Conservation (phyloP, 2,329 filamentous ascomycete species). For the Esteya vermicola region DNA sequence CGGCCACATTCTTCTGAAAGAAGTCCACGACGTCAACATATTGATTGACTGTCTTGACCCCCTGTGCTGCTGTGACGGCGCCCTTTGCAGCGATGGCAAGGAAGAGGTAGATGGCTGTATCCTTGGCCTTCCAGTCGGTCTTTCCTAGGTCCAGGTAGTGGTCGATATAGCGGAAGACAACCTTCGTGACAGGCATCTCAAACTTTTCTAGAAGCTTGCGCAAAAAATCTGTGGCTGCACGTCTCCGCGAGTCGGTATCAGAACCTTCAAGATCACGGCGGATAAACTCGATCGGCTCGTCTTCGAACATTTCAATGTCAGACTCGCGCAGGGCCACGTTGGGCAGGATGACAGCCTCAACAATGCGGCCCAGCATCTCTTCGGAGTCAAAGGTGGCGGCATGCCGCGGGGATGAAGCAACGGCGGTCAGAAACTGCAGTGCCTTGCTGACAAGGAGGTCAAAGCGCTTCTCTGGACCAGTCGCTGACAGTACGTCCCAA, state of each 20-base stretch:
- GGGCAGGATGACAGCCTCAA: conserved; percentile 89
- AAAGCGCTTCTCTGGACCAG: conserved; percentile 80
- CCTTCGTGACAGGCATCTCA: conserved; percentile 66
- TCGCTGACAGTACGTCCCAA: conserved; percentile 80
- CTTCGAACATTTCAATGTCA: conserved; percentile 91
- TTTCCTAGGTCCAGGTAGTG: conserved; percentile 73
- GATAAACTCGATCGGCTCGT: conserved; percentile 98
- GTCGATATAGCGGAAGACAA: conserved; percentile 77
- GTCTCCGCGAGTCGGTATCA: conserved; percentile 81
- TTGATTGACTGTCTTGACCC: conserved; percentile 82
- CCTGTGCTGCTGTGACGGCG: conserved; percentile 69
- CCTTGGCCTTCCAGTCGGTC: conserved; percentile 90
- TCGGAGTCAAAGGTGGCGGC: conserved; percentile 76
- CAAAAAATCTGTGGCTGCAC: conserved; percentile 90
- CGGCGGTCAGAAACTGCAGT: conserved; percentile 82
- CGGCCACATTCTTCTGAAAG: conserved; percentile 82
- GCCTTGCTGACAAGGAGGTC: conserved; percentile 91
- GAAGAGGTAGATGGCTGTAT: conserved; percentile 95
- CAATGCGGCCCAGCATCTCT: conserved; percentile 66
- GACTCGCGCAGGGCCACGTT: conserved; percentile 87
- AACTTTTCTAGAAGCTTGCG: conserved; percentile 81
- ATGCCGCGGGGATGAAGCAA: conserved; percentile 65
- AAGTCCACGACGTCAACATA: conserved; percentile 83
- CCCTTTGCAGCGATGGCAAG: conserved; percentile 89
- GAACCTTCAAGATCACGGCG: conserved; percentile 89